Percentiles rank a stretch among this genome's conserved stretches.
These are phyloP conservation scores for Aspergillus spinulosporus DNA, from an alignment of 2,329 filamentous ascomycete genomes.

Conservation along the genomic window DNA sequence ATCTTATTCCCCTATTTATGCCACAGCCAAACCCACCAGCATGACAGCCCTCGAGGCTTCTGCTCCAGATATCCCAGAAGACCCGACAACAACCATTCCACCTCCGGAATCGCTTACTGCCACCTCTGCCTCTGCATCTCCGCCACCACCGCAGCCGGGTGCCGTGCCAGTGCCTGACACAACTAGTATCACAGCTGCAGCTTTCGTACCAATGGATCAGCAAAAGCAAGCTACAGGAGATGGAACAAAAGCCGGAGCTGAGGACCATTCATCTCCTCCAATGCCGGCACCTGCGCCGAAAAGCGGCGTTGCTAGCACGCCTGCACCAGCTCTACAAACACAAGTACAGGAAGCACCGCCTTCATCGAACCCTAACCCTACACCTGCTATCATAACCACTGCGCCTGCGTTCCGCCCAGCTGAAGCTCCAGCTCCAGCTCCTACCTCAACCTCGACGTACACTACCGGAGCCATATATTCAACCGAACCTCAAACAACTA, in stretches of 20 bases:
- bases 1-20: slow-evolving; percentile 36
- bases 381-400: slow-evolving; percentile 1
- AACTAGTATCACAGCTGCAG: not conserved
- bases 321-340: slow-evolving; percentile 25
- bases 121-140: slow-evolving; percentile 29
- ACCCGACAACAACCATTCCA: slow-evolving; percentile 23
- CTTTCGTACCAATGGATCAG: not conserved
- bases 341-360: slow-evolving; percentile 26
- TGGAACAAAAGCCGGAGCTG: not conserved
- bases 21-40: slow-evolving; percentile 21
- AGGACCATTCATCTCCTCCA: slow-evolving; percentile 20
- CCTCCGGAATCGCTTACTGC: slow-evolving; percentile 26
- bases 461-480: not conserved
- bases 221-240: not conserved
- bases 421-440: not conserved
- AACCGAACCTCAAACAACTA: not conserved
- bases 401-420: slow-evolving; percentile 26
- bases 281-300: slow-evolving; percentile 7
- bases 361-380: not conserved
- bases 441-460: not conserved
- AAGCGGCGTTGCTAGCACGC: not conserved
- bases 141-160: slow-evolving; percentile 45
- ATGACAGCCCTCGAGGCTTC: slow-evolving; percentile 14
- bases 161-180: slow-evolving; percentile 22
- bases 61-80: slow-evolving; percentile 16